A percentile compares a stretch with the other conserved stretches of the same genome.
Evolutionary conservation across 1,139 yeast genomes (phyloP).

Genomic region (Candida sojae): DNA sequence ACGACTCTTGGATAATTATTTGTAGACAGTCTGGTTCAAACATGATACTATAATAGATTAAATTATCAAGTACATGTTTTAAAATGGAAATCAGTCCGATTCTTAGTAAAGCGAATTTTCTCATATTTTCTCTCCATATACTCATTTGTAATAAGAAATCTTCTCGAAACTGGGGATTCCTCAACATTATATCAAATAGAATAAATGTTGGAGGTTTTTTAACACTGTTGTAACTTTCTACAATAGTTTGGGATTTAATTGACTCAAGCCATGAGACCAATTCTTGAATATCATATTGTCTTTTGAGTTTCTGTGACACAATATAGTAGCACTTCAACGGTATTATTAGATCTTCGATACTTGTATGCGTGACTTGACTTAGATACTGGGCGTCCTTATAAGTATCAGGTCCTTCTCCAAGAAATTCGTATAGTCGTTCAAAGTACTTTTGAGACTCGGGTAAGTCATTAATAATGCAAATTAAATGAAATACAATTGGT

Average conservation of each 20-base stretch:
- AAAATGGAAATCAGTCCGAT: slow-evolving; percentile 20
- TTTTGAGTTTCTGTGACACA: slow-evolving; percentile 5
- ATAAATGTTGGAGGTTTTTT: slow-evolving; percentile 36
- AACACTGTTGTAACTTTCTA: slow-evolving; percentile 29
- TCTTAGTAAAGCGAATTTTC: slow-evolving; percentile 19
- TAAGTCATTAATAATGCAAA: slow-evolving; percentile 8
- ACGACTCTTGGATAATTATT: slow-evolving; percentile 17
- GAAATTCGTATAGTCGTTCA: background rate
- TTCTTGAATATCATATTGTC: slow-evolving; percentile 14
- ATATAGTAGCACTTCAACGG: slow-evolving; percentile 10
- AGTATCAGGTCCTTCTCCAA: background rate
- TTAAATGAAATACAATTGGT: slow-evolving; percentile 12
- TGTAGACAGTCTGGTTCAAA: slow-evolving; percentile 24
- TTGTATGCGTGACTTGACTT: background rate
- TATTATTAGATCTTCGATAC: background rate
- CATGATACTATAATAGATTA: slow-evolving; percentile 28
- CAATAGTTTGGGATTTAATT: slow-evolving; percentile 25
- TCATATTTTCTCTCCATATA: slow-evolving; percentile 30
- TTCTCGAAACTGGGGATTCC: slow-evolving; percentile 35
- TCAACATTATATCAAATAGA: slow-evolving; percentile 31
- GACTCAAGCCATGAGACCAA: slow-evolving; percentile 31
- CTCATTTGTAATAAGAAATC: slow-evolving; percentile 40
- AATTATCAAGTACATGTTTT: slow-evolving; percentile 24
- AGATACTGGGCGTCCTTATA: background rate
- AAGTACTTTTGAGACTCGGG: background rate